A percentile compares a stretch with the other conserved stretches of the same genome.
Evolutionary conservation across 2,329 filamentous ascomycete species (phyloP).

Genomic region (Exophiala aquamarina): DNA sequence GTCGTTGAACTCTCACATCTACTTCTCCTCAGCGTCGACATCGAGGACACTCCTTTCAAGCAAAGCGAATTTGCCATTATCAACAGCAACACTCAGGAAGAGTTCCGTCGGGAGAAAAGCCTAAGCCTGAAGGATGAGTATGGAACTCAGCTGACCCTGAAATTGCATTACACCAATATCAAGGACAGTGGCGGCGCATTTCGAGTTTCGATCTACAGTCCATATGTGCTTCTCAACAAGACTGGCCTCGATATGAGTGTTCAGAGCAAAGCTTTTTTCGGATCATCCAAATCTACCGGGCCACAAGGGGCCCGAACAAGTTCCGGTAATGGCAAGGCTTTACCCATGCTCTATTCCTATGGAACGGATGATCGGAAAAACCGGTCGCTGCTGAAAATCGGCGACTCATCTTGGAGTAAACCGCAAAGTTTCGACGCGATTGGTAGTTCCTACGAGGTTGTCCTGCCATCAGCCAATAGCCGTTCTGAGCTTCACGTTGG

Average conservation of each 20-base stretch:
- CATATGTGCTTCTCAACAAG: slow-evolving; percentile 93
- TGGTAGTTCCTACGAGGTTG: slow-evolving; percentile 85
- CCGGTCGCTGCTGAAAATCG: slow-evolving; percentile 81
- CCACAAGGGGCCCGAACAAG: slow-evolving; percentile 68
- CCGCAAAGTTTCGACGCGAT: slow-evolving; percentile 98
- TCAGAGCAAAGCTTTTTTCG: slow-evolving; percentile 83
- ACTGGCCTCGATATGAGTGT: slow-evolving; percentile 87
- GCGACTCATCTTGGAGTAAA: slow-evolving; percentile 92
- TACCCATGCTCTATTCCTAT: slow-evolving; percentile 96
- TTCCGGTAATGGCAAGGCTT: slow-evolving; percentile 60
- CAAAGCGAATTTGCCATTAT: slow-evolving; percentile 96
- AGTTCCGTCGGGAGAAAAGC: slow-evolving; percentile 80
- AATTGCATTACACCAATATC: slow-evolving; percentile 85
- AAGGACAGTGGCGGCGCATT: slow-evolving; percentile 94
- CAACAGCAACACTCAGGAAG: slow-evolving; percentile 82
- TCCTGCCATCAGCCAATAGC: slow-evolving; percentile 70
- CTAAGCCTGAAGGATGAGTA: slow-evolving; percentile 82
- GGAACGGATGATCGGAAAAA: slow-evolving; percentile 87
- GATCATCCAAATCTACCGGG: slow-evolving; percentile 78
- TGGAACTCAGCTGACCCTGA: slow-evolving; percentile 74
- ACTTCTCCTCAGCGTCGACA: slow-evolving; percentile 86
- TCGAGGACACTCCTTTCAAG: slow-evolving; percentile 95
- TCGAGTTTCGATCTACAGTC: slow-evolving; percentile 91
- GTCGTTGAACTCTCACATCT: slow-evolving; percentile 95
- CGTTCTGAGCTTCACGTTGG: slow-evolving; percentile 86